Base-by-base conservation (phyloP, 345 rosid species). In the Arabidopsis arenosa region DNA sequence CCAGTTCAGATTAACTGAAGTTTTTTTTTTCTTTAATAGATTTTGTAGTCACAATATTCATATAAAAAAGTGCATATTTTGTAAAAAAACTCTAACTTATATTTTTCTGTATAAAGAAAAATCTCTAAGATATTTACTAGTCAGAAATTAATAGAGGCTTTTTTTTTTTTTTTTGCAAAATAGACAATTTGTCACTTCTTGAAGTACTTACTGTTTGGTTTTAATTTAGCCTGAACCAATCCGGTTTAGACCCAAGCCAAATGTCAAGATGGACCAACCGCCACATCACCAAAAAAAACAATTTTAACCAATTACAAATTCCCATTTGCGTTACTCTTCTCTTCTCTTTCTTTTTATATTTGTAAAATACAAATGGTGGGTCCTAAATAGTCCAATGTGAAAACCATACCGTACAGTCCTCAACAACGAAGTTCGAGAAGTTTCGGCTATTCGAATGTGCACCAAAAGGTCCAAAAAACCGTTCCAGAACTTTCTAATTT, bases 401-500 rank as follows among this genome's bases (percentile, higher is more conserved):
- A 47, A 74, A 7, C 57, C 32, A 58, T 69, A 28, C 66, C 72
- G 80, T 64, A 77, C 80, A 71, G 32, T 37, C 75, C n/a, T 11
- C 33, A 63, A 32, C 12, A 9, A 44, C 65, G 32, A 56, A 23
- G 12, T 36, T 74, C 78, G 52, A 57, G 78, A 74, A 74, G 23
- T 74, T 74, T 73, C 77, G 49, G 35, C 14, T 5, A 35, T 33
- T 30, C 43, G 53, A 18, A 66, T 51, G 0, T 18, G 41, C 59
- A 37, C 63, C 63, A 36, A 55, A 13, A 28, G 32, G 32, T 28
- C 32, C 32, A 28, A 28, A 28, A 3, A 28, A 3, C 18, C 15
- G 11, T 52, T 67, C 88, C 85, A 85, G 93, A 86, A 87, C 80
- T 66, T 89, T 87, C 86, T 39, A 61, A 74, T 64, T 80, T 83